Conservation (phyloP, 108 stramenopile genomes). For the Nitzschia inconspicua region DNA sequence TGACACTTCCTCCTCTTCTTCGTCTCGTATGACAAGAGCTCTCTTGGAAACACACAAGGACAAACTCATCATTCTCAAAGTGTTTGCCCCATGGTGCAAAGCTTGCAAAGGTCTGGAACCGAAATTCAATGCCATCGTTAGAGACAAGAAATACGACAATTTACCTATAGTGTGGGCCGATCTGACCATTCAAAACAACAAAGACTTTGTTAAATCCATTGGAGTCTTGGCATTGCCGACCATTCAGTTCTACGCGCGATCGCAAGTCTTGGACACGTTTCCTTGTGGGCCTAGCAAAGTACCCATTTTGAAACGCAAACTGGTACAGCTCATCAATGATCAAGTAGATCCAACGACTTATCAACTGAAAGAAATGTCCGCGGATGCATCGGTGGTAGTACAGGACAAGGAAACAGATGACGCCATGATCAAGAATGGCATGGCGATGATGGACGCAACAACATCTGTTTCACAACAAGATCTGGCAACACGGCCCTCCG, state of each 20-base stretch:
- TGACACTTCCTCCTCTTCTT: not conserved
- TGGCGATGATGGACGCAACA: not conserved
- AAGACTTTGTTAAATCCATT: conserved; percentile 68
- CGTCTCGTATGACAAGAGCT: not conserved
- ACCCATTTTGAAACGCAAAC: conserved; percentile 75
- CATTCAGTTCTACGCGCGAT: conserved; percentile 69
- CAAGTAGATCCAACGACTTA: conserved; percentile 47
- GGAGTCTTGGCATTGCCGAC: conserved; percentile 78
- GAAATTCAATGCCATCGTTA: conserved; percentile 67
- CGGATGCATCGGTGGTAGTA: not conserved
- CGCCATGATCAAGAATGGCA: not conserved
- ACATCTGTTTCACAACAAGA: not conserved
- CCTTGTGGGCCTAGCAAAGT: conserved; percentile 88
- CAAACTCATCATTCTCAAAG: conserved; percentile 79
- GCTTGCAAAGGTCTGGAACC: conserved; percentile 63
- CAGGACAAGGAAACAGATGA: not conserved
- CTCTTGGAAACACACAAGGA: conserved; percentile 57
- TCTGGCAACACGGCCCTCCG: not conserved
- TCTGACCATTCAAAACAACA: conserved; percentile 73
- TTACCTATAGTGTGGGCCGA: conserved; percentile 69
- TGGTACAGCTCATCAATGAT: conserved; percentile 58
- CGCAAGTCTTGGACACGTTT: conserved; percentile 66
- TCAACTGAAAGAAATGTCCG: not conserved
- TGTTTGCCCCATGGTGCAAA: conserved; percentile 85
- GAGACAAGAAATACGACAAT: conserved; percentile 46